Conservation (phyloP, 2,329 filamentous ascomycete genomes). For the Triangularia setosa region DNA sequence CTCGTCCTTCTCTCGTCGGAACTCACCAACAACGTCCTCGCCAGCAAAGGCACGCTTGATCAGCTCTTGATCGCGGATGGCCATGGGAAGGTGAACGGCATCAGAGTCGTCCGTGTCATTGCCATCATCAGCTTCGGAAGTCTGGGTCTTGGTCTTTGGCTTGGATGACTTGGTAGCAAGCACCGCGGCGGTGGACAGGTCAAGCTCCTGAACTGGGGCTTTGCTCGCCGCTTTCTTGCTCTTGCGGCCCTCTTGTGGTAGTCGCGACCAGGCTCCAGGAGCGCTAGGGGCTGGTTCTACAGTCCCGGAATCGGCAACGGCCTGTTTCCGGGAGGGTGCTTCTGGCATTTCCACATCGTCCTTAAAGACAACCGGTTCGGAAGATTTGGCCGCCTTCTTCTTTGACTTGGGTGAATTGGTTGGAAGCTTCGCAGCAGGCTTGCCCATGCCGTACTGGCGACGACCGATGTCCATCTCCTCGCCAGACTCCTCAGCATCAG, state of each 20-base stretch:
- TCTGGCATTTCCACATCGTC: background rate
- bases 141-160: constrained; percentile 11
- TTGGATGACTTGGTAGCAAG: constrained; percentile 24
- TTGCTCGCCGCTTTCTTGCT: constrained; percentile 35
- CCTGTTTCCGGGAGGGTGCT: background rate
- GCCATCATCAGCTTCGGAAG: constrained; percentile 20
- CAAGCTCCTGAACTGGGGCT: constrained; percentile 36
- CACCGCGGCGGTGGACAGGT: constrained; percentile 36
- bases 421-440: constrained; percentile 20
- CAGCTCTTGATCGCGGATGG: constrained; percentile 61
- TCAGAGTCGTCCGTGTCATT: constrained; percentile 43
- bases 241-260: constrained; percentile 34
- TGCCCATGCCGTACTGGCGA: constrained; percentile 58
- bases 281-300: constrained; percentile 14
- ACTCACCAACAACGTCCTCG: constrained; percentile 76
- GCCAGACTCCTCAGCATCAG: constrained; percentile 49
- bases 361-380: constrained; percentile 23
- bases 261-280: constrained; percentile 41
- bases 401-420: constrained; percentile 26
- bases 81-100: constrained; percentile 51
- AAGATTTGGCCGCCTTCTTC: constrained; percentile 27
- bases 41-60: constrained; percentile 84
- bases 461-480: constrained; percentile 64
- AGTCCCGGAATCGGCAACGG: constrained; percentile 12
- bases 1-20: constrained; percentile 73